Evolutionary conservation across 2,329 filamentous ascomycete genomes (phyloP).

Genomic region (Penicillium sclerotigenum): DNA sequence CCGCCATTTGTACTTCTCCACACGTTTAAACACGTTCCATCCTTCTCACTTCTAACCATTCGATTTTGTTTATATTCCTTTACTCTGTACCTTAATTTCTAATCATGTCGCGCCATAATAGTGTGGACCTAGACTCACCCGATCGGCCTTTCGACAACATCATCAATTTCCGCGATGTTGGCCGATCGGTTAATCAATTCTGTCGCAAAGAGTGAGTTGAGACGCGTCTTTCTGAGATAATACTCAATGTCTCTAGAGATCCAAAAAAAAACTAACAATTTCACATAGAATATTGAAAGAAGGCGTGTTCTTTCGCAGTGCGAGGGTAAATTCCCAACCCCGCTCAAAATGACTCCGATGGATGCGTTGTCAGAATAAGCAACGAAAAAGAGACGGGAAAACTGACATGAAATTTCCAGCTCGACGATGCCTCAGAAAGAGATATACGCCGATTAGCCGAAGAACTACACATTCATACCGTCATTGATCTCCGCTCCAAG

Average conservation of each 20-base stretch:
- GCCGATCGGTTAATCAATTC: slow-evolving; percentile 61
- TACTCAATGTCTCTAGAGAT: neutral
- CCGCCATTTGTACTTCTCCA: slow-evolving; percentile 21
- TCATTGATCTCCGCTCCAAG: slow-evolving; percentile 78
- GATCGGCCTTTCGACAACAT: slow-evolving; percentile 54
- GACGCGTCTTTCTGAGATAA: neutral
- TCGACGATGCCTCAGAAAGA: slow-evolving; percentile 66
- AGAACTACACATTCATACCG: slow-evolving; percentile 63
- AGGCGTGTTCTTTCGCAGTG: slow-evolving; percentile 66
- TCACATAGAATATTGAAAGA: slow-evolving; percentile 51
- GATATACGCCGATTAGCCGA: slow-evolving; percentile 61
- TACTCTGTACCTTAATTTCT: neutral
- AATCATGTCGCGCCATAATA: slow-evolving; percentile 26
- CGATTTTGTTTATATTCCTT: neutral
- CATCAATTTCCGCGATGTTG: slow-evolving; percentile 76
- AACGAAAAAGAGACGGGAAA: too few relatives aligned
- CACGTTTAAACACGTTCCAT: neutral
- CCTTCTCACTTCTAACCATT: neutral
- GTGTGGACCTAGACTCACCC: slow-evolving; percentile 34
- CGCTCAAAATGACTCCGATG: neutral
- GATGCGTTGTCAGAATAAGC: neutral
- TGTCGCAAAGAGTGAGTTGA: slow-evolving; percentile 52
- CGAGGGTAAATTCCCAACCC: slow-evolving; percentile 54
- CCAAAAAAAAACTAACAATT: slow-evolving; percentile 7
- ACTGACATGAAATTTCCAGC: slow-evolving; percentile 23